Evolutionary conservation across 2,329 filamentous ascomycete genomes (phyloP).

Genomic region (Sarocladium kiliense): DNA sequence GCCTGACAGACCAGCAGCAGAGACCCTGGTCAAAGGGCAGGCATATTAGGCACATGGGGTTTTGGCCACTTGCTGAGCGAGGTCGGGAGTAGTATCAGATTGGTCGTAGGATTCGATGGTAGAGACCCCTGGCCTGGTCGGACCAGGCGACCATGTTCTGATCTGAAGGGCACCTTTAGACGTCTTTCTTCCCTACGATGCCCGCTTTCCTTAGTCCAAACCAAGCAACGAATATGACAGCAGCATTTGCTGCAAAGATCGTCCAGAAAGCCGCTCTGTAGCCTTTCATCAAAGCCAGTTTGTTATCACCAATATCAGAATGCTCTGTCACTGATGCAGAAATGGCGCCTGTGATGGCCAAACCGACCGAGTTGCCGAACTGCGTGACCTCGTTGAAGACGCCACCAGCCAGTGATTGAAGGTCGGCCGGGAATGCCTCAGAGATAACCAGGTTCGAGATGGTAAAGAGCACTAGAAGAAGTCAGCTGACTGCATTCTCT

Average conservation of each 20-base stretch:
- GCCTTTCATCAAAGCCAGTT: constrained; percentile 39
- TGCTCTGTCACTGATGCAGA: constrained; percentile 38
- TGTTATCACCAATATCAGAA: constrained; percentile 17
- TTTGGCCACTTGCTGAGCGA: too few relatives aligned
- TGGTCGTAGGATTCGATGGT: too few relatives aligned
- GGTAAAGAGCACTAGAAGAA: constrained; percentile 39
- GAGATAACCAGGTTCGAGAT: constrained; percentile 50
- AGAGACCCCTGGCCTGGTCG: too few relatives aligned
- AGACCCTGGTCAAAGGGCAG: too few relatives aligned
- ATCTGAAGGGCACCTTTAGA: too few relatives aligned
- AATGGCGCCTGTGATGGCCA: constrained; percentile 46
- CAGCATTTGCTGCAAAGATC: constrained; percentile 39
- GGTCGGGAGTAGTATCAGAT: too few relatives aligned
- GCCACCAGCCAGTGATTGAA: constrained; percentile 53
- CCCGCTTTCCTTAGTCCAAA: constrained; percentile 41
- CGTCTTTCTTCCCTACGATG: constrained; percentile 42
- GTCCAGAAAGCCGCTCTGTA: constrained; percentile 50
- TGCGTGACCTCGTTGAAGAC: constrained; percentile 56
- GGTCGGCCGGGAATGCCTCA: constrained; percentile 46
- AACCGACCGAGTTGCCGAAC: constrained; percentile 48
- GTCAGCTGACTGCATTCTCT: constrained; percentile 20
- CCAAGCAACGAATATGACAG: constrained; percentile 21
- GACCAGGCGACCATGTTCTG: too few relatives aligned
- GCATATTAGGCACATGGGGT: too few relatives aligned
- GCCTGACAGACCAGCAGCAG: too few relatives aligned